Evolutionary conservation across 352 stramenopile genomes (phyloP).

Genomic region (Globisporangium perplexum): DNA sequence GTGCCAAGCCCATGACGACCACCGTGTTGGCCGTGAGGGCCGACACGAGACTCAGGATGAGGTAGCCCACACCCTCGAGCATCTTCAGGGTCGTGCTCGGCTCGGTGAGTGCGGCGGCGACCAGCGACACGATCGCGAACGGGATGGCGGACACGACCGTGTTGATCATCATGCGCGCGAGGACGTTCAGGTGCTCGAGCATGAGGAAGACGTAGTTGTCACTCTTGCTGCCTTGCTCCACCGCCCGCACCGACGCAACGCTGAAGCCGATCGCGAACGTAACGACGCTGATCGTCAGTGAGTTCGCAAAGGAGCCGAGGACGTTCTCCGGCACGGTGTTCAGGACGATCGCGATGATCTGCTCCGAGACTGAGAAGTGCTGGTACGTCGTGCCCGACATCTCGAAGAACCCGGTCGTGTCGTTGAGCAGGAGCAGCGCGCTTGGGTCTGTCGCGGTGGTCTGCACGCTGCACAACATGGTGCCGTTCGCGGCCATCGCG

Average conservation of each 20-base stretch:
- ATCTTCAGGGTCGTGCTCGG: conserved; percentile 37
- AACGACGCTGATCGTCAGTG: conserved; percentile 60
- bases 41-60: conserved; percentile 19
- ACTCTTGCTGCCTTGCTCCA: conserved; percentile 31
- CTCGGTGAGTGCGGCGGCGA: conserved; percentile 52
- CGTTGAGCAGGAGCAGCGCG: conserved; percentile 48
- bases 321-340: conserved; percentile 69
- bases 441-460: conserved; percentile 16
- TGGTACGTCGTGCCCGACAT: conserved; percentile 26
- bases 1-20: conserved; percentile 39
- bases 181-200: conserved; percentile 54
- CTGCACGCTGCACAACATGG: conserved; percentile 29
- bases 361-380: conserved; percentile 50
- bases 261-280: conserved; percentile 61
- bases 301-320: conserved; percentile 43
- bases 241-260: conserved; percentile 45
- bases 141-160: conserved; percentile 57
- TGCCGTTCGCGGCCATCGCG: conserved; percentile 18
- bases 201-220: conserved; percentile 65
- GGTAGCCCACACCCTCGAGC: conserved; percentile 42
- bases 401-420: conserved; percentile 43
- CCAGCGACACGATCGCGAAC: conserved; percentile 64
- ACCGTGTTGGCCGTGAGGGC: conserved; percentile 42
- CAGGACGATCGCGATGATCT: conserved; percentile 61
- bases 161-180: conserved; percentile 67